phyloP scores from a whole-genome alignment of 805 yeast genomes.

The Candida verbasci region DNA sequence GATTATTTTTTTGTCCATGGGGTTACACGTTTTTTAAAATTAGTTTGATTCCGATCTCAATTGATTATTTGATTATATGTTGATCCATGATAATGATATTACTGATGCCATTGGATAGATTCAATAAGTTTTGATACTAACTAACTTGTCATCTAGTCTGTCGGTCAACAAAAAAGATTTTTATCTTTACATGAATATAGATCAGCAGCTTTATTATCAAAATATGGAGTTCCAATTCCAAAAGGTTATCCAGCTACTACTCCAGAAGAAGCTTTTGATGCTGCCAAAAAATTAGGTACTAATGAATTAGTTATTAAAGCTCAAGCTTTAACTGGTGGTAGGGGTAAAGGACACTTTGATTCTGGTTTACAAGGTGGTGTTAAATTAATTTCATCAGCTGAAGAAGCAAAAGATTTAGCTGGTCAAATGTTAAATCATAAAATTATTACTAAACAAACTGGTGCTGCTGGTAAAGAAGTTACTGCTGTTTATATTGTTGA shows the following conservation, averaged over 20 bases:
- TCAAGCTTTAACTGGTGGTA: conserved; percentile 98
- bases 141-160: conserved; percentile 8
- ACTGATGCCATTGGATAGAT: no score
- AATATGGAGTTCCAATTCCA: conserved; percentile 89
- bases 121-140: no score
- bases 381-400: conserved; percentile 77
- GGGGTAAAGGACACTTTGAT: conserved; percentile 98
- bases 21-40: no score
- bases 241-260: conserved; percentile 87
- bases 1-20: no score
- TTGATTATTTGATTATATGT: no score
- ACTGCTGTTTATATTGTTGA: conserved; percentile 95
- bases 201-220: conserved; percentile 79
- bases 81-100: no score
- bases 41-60: no score
- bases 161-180: conserved; percentile 49
- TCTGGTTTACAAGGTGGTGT: conserved; percentile 97
- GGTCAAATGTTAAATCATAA: conserved; percentile 88
- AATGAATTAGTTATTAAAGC: conserved; percentile 93
- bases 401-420: conserved; percentile 83
- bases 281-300: conserved; percentile 71
- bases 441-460: conserved; percentile 96
- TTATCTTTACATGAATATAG: conserved; percentile 94
- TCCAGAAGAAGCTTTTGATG: conserved; percentile 79
- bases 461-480: conserved; percentile 94